Conservation (phyloP, 2,329 filamentous ascomycete species). For the Blastomyces parvus region DNA sequence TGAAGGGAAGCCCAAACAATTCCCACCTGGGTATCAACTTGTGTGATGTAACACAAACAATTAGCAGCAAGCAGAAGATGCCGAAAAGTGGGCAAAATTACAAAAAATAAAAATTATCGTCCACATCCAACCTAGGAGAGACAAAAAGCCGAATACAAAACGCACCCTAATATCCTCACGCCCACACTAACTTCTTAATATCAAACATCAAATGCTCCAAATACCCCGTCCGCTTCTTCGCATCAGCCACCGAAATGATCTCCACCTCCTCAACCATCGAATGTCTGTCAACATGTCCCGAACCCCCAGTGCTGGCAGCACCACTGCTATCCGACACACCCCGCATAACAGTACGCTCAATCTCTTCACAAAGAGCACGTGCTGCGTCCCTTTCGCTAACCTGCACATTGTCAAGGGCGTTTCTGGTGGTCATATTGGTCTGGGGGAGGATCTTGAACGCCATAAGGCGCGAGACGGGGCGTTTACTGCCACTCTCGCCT, state of each 20-base stretch:
- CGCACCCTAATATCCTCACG: constrained; percentile 27
- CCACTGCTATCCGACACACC: constrained; percentile 27
- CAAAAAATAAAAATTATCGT: not conserved
- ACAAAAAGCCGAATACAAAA: not conserved
- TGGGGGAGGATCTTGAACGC: constrained; percentile 37
- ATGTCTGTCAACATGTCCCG: constrained; percentile 26
- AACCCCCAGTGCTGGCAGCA: constrained; percentile 22
- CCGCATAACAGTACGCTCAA: constrained; percentile 55
- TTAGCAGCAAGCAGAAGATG: not conserved
- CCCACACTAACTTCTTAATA: constrained; percentile 90
- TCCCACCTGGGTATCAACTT: not conserved
- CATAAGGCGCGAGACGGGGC: constrained; percentile 27
- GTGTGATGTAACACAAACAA: not conserved
- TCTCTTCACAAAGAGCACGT: constrained; percentile 62
- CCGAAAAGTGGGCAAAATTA: not conserved
- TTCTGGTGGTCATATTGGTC: constrained; percentile 22
- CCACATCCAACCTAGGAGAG: not conserved
- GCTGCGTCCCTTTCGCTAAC: constrained; percentile 46
- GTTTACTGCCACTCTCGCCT: constrained; percentile 21
- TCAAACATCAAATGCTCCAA: constrained; percentile 81
- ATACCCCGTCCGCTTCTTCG: constrained; percentile 75
- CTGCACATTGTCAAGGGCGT: constrained; percentile 15
- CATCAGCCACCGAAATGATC: constrained; percentile 75
- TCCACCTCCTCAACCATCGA: constrained; percentile 49
- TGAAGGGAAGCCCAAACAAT: not conserved